Evolutionary conservation across 1,284 basidiomycete genomes (phyloP).

Genomic region (Apiotrichum gracile): DNA sequence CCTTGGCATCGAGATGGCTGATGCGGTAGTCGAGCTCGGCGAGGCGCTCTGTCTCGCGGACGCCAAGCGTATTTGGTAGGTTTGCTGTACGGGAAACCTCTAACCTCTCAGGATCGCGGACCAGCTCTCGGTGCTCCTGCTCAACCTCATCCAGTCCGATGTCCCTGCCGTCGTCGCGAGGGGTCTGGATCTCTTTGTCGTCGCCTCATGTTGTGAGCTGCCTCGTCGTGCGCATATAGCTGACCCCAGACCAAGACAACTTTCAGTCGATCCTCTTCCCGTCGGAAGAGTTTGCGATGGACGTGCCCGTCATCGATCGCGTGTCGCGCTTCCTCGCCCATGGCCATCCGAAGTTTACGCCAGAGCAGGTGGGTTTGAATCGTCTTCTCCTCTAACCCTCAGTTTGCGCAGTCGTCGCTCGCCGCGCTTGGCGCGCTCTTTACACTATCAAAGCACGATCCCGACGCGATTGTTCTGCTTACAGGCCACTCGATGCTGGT

Average conservation of each 20-base stretch:
- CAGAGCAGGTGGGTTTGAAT: background rate
- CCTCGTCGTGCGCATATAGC: background rate
- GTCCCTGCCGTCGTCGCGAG: constrained; percentile 10
- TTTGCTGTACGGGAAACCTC: background rate
- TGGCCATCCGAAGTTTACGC: background rate
- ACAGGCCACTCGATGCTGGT: constrained; percentile 27
- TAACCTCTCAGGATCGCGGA: constrained; percentile 20
- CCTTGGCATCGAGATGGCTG: constrained; percentile 16
- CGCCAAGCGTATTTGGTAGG: constrained; percentile 25
- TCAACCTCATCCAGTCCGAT: constrained; percentile 10
- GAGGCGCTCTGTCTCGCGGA: constrained; percentile 24
- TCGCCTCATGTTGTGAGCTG: constrained; percentile 30
- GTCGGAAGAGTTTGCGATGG: background rate
- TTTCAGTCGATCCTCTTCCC: constrained; percentile 23
- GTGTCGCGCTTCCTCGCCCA: constrained; percentile 18
- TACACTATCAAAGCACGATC: constrained; percentile 27
- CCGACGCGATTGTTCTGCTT: constrained; percentile 34
- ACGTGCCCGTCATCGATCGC: constrained; percentile 20
- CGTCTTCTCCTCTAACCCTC: background rate
- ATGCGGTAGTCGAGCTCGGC: constrained; percentile 15
- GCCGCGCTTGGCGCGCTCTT: constrained; percentile 18
- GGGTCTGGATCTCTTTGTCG: constrained; percentile 26
- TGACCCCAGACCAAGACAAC: constrained; percentile 31
- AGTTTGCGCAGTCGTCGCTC: constrained; percentile 8
- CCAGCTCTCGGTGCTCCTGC: constrained; percentile 26